Percentiles rank a stretch among this genome's conserved stretches.
Conservation (phyloP, 495 filamentous ascomycete genomes). For the Neurospora sp. region DNA sequence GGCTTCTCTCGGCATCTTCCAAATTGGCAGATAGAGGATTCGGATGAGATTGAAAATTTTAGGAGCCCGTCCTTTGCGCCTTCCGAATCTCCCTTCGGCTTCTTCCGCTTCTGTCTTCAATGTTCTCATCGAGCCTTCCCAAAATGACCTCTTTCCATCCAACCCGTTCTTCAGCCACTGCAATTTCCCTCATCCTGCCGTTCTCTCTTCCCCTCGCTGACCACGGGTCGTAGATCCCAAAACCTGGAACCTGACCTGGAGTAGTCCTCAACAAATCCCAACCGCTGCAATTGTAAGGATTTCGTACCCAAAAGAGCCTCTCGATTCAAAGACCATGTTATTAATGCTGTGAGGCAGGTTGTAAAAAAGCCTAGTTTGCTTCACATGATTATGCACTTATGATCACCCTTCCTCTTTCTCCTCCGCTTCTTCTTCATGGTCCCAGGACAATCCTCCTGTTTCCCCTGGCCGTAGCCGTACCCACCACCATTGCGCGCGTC, state of each 20-base stretch:
- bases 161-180: too few species aligned
- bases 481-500: slow-evolving; percentile 4
- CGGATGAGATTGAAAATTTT: background rate
- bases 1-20: background rate
- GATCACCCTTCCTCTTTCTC: slow-evolving; percentile 14
- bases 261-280: background rate
- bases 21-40: background rate
- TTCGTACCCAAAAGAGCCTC: background rate
- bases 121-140: background rate
- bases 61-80: background rate
- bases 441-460: slow-evolving; percentile 10
- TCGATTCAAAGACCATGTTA: background rate
- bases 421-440: slow-evolving; percentile 10
- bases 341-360: background rate
- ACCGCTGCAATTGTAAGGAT: too few species aligned
- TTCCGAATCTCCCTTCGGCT: background rate
- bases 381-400: slow-evolving; percentile 20
- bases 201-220: background rate
- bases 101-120: background rate
- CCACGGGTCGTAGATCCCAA: background rate
- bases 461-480: slow-evolving; percentile 24
- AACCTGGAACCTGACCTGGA: background rate
- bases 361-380: background rate
- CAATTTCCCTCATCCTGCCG: background rate
- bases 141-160: background rate